A percentile compares a stretch with the other conserved stretches of the same genome.
Evolutionary conservation across 225 moss, liverwort and hornwort genomes (phyloP).

Genomic region (Pseudoscleropodium purum): DNA sequence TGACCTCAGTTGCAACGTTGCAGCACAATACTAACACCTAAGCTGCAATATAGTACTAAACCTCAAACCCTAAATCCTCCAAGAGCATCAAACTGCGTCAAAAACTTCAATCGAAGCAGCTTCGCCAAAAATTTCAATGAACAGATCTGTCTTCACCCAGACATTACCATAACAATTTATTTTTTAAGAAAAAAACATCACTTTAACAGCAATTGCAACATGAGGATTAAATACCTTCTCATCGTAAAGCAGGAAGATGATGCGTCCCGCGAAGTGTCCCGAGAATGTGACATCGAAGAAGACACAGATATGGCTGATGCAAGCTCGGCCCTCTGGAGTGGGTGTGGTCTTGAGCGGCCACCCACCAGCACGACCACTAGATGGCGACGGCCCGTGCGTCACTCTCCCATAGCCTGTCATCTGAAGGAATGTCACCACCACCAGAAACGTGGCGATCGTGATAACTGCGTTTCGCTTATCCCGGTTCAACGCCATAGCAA

Average conservation of each 20-base stretch:
- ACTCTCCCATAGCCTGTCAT: slow-evolving; percentile 35
- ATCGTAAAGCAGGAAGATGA: slow-evolving; percentile 62
- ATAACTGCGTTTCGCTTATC: slow-evolving; percentile 50
- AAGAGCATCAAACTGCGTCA: background rate
- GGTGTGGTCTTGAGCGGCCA: background rate
- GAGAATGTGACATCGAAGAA: slow-evolving; percentile 60
- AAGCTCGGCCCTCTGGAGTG: slow-evolving; percentile 26
- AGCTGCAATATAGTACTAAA: background rate
- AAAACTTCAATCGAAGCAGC: background rate
- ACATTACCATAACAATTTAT: background rate
- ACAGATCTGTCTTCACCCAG: background rate
- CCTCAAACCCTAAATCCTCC: background rate
- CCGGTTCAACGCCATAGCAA: slow-evolving; percentile 46
- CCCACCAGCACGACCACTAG: background rate
- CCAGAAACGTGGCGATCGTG: slow-evolving; percentile 31
- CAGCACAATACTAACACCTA: background rate
- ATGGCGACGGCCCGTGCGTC: background rate
- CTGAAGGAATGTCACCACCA: slow-evolving; percentile 42
- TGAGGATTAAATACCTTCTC: slow-evolving; percentile 21
- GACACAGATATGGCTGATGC: slow-evolving; percentile 53
- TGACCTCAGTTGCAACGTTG: background rate
- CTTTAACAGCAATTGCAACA: background rate
- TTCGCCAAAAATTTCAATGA: background rate
- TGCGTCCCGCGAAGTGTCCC: slow-evolving; percentile 35
- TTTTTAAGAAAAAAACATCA: background rate